Conservation (phyloP, 352 stramenopile genomes). For the Elongisporangium prolatum region DNA sequence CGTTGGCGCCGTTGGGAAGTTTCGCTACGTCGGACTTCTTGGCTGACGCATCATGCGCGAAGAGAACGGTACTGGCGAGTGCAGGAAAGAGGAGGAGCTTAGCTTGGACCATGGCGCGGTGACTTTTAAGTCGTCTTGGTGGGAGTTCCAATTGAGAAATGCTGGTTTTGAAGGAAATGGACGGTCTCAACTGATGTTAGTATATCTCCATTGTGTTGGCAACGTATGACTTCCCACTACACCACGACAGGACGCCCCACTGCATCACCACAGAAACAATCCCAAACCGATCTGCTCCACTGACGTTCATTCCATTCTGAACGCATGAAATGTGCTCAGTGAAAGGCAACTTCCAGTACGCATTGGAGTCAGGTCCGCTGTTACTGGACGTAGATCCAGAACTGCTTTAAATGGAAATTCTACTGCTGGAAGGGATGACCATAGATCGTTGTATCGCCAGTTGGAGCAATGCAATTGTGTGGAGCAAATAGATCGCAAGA, state of each 20-base stretch:
- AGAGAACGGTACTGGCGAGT: neutral
- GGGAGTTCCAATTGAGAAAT: neutral
- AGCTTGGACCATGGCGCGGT: neutral
- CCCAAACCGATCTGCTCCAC: neutral
- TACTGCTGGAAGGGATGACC: too few species aligned
- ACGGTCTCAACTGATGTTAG: too few species aligned
- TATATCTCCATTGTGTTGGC: neutral
- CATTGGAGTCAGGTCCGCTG: too few species aligned
- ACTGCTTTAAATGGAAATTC: neutral
- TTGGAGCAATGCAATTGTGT: neutral
- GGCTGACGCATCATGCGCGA: neutral
- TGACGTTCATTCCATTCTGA: neutral
- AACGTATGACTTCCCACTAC: too few species aligned
- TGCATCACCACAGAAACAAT: neutral
- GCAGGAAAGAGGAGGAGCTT: neutral
- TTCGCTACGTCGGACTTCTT: conserved; percentile 8
- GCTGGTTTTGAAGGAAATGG: neutral
- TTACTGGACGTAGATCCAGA: neutral
- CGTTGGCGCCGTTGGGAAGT: conserved; percentile 26
- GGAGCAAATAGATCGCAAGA: too few species aligned
- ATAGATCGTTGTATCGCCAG: too few species aligned
- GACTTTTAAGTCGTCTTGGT: neutral
- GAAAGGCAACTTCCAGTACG: neutral
- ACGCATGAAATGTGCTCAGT: neutral
- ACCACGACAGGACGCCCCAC: too few species aligned